Base-by-base conservation (phyloP, 2,329 filamentous ascomycete genomes). In the Cryphonectria carpinicola region DNA sequence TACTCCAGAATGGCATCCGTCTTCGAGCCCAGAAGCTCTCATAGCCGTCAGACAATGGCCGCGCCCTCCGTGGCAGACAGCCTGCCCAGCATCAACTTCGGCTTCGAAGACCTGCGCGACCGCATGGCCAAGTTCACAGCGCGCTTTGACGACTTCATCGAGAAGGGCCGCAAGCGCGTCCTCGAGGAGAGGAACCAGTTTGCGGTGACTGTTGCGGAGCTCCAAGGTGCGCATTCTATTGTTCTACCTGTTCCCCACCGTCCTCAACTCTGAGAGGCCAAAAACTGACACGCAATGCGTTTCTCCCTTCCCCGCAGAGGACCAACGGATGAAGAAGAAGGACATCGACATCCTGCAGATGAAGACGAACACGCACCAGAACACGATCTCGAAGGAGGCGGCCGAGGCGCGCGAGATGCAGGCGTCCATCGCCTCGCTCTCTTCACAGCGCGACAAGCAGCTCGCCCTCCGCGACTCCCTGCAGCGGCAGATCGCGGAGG, bases 101-200 rank as follows among this genome's bases (percentile, higher is more conserved):
- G 94, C 71, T 98, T 98, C 81, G 95, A 98, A 76, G 94, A 98
- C 76, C 83, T 99, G 78, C 95, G 95, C 82, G 94, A 95, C 77
- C 93, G 94, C 82, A 98, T 99, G 96, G 88, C 91, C 68, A 93
- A 93, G 74, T 99, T 99, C 80, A 98, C 93, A 0, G 87, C 89
- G 11, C 92, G 90, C 76, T 99, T 99, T 76, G 96, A 99, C 79
- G 90, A 91, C 0, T 98, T 98, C 76, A 98, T 99, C 74, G 95
- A 97, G 78, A 90, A 93, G 74, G 94, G 95, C 0, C 88, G 95
- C 65, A 97, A 97, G 81, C 89, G 93, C 67, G 93, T 98, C 0
- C 81, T 98, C 10, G 94, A 98, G 77, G 95, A 98, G 84, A 90
- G 94, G 78, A 98, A 98, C 78, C 92, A 97, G 73, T 99, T 98